These are phyloP conservation scores for Fonsecaea nubica DNA, from an alignment of 2,329 filamentous ascomycete species.

Conservation along the genomic window DNA sequence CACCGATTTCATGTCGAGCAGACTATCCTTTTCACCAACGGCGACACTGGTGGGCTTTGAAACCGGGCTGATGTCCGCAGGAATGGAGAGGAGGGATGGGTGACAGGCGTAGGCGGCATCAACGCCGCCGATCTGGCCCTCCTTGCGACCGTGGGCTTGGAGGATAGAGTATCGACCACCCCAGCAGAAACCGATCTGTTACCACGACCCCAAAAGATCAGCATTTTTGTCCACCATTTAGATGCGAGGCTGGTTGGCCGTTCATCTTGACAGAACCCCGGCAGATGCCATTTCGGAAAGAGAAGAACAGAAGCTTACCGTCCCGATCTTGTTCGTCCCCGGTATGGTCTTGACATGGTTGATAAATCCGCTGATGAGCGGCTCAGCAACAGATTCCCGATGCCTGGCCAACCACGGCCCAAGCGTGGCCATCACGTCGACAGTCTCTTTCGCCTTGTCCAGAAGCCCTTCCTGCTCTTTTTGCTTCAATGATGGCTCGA, in stretches of 20 bases:
- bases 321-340: constrained; percentile 49
- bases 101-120: constrained; percentile 53
- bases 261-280: not conserved
- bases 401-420: constrained; percentile 54
- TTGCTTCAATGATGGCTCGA: constrained; percentile 52
- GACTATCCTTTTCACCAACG: constrained; percentile 52
- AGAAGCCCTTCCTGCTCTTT: constrained; percentile 47
- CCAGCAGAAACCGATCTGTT: constrained; percentile 56
- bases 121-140: constrained; percentile 43
- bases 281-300: not conserved
- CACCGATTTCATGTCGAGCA: constrained; percentile 49
- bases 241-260: not conserved
- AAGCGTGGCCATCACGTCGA: constrained; percentile 50
- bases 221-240: not conserved
- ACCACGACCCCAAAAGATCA: not conserved
- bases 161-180: constrained; percentile 53
- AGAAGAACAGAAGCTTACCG: constrained; percentile 22
- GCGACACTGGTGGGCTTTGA: constrained; percentile 50
- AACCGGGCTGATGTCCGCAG: constrained; percentile 51
- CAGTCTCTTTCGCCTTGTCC: constrained; percentile 51
- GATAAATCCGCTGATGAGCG: constrained; percentile 54
- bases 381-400: constrained; percentile 51
- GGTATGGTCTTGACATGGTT: constrained; percentile 48
- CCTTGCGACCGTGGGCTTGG: constrained; percentile 40
- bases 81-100: constrained; percentile 51